Evolutionary conservation across 768 basidiomycete genomes (phyloP), one percentile per base, ranked within the genome.

Genomic region (Harrya chromipes): DNA sequence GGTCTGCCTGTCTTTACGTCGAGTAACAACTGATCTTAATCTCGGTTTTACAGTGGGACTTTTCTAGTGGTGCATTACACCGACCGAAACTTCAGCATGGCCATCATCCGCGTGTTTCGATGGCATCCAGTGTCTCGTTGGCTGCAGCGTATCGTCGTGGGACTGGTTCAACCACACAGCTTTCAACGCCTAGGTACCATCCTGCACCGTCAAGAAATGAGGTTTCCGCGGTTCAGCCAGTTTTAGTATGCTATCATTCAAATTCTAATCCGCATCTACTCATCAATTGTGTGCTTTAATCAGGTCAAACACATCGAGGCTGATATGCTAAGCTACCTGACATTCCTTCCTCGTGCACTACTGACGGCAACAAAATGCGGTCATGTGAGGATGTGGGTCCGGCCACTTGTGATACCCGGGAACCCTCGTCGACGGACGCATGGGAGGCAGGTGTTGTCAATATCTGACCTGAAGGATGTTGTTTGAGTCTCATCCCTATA

Each of bases 201-300:
- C 82, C 90, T 21, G 90, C 95, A 4, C 94, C 94, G 3, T 89
- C 91, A 2, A 77, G 93, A 20, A 93, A 87, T 55, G 94, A 97
- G 57, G 84, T 95, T 10, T 86, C 93, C 6, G 80, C 89, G 23
- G 83, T 97, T 3, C 94, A 95, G 60, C 93, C 94, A 20, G 91
- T 95, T 34, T 69, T 95, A 55, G 91, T 93, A 59, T 36, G 54
- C 10, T 58, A 80, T 74, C 31, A 12, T 21, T 37, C 20, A 20
- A 37, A 12, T 0, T 21, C 26, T 39, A 29, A 1, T 43, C 29
- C 45, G n/a, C 8, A 12, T 23, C 26, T 47, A 14, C 37, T 41
- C 24, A 43, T 44, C 19, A 31, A 48, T 47, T 33, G 12, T 38
- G 31, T 9, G 9, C 38, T 23, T 47, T 21, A 38, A 43, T 23